These are phyloP conservation scores for Cladobotryum protrusum DNA, from an alignment of 2,329 filamentous ascomycete species.

Conservation along the genomic window DNA sequence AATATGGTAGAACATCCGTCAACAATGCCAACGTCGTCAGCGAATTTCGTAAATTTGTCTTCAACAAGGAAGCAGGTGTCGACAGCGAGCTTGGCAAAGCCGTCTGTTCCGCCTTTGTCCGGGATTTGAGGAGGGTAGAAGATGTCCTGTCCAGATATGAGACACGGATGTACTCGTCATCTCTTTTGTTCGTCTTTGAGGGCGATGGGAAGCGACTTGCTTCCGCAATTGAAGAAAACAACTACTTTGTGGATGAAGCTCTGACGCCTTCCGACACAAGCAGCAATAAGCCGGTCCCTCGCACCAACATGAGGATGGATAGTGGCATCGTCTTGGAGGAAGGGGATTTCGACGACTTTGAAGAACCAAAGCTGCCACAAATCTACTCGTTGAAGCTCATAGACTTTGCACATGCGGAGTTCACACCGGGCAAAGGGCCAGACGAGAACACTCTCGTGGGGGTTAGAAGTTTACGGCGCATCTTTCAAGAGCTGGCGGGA, in stretches of 20 bases:
- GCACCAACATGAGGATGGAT: slow-evolving; percentile 44
- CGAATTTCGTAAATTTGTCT: slow-evolving; percentile 52
- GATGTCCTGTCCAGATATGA: slow-evolving; percentile 49
- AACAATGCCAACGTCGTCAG: slow-evolving; percentile 48
- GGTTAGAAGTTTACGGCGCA: slow-evolving; percentile 61
- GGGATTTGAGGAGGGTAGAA: slow-evolving; percentile 48
- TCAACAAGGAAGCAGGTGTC: slow-evolving; percentile 52
- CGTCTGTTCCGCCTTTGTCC: slow-evolving; percentile 47
- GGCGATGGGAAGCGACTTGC: slow-evolving; percentile 52
- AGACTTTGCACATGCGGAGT: slow-evolving; percentile 91
- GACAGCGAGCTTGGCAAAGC: slow-evolving; percentile 51
- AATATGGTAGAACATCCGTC: slow-evolving; percentile 51
- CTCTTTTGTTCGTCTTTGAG: slow-evolving; percentile 58
- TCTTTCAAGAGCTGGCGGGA: slow-evolving; percentile 60
- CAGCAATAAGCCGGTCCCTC: slow-evolving; percentile 23
- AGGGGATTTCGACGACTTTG: slow-evolving; percentile 41
- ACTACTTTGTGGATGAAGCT: slow-evolving; percentile 46
- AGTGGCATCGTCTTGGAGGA: slow-evolving; percentile 48
- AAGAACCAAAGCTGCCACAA: slow-evolving; percentile 47
- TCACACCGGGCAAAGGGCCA: slow-evolving; percentile 72
- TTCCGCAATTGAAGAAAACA: slow-evolving; percentile 48
- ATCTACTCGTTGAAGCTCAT: slow-evolving; percentile 82
- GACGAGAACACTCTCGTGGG: slow-evolving; percentile 79
- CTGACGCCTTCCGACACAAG: not conserved
- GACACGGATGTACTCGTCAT: slow-evolving; percentile 59